These are phyloP conservation scores for Phaeosphaeriaceae sp. DNA, from an alignment of 2,329 filamentous ascomycete genomes.

Conservation along the genomic window DNA sequence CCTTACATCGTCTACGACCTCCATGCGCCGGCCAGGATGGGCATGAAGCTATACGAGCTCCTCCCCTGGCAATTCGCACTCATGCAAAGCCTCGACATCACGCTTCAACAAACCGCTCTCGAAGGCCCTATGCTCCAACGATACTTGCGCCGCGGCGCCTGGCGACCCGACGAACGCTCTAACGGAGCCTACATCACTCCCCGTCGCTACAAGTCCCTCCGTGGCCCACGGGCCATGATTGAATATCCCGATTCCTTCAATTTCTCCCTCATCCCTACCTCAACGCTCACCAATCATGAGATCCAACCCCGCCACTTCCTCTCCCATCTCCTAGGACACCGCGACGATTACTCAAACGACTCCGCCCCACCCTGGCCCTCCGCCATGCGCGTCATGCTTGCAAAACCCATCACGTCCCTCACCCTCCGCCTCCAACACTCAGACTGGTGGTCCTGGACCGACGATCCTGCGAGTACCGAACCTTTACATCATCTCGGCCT, in stretches of 20 bases:
- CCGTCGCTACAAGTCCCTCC: constrained; percentile 1
- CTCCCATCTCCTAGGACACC: constrained; percentile 1
- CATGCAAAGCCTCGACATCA: constrained; percentile 23
- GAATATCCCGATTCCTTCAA: constrained; percentile 6
- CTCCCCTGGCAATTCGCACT: constrained; percentile 23
- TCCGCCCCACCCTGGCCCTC: constrained; percentile 7
- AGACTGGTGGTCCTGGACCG: constrained; percentile 28
- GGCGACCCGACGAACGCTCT: constrained; percentile 10
- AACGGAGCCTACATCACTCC: constrained; percentile 17
- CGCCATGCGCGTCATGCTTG: constrained; percentile 11
- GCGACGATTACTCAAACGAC: not conserved
- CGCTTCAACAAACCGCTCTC: constrained; percentile 16
- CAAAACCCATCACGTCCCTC: constrained; percentile 19
- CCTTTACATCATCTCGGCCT: constrained; percentile 17
- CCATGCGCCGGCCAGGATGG: not conserved
- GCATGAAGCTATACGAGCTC: not conserved
- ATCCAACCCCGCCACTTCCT: not conserved
- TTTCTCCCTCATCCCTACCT: constrained; percentile 8
- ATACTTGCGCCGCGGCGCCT: constrained; percentile 2
- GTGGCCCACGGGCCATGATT: not conserved
- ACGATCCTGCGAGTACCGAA: not conserved
- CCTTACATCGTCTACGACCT: constrained; percentile 1
- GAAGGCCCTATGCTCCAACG: constrained; percentile 9
- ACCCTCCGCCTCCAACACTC: constrained; percentile 20
- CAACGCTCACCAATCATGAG: not conserved